A percentile compares a stretch with the other conserved stretches of the same genome.
phyloP scores from a whole-genome alignment of 2,329 filamentous ascomycete genomes.

The Diaporthe longicolla region DNA sequence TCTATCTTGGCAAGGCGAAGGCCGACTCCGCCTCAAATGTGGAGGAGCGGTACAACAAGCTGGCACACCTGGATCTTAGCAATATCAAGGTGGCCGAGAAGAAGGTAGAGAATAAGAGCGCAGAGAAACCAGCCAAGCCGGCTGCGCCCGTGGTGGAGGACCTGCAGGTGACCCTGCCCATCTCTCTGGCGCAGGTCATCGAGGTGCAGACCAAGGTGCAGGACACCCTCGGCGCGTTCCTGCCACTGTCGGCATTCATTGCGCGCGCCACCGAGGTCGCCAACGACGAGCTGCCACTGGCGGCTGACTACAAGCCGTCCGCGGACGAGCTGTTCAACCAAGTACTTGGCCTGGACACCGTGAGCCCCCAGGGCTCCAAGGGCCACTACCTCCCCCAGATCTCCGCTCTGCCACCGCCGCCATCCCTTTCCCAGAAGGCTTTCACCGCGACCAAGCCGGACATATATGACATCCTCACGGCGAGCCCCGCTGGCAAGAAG shows the following conservation, averaged over 20 bases:
- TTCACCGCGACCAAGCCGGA: constrained; percentile 71
- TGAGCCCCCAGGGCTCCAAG: constrained; percentile 63
- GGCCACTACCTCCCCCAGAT: constrained; percentile 82
- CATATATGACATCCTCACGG: constrained; percentile 85
- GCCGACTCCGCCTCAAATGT: constrained; percentile 79
- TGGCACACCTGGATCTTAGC: constrained; percentile 89
- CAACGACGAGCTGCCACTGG: constrained; percentile 85
- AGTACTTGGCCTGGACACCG: constrained; percentile 78
- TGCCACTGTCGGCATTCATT: constrained; percentile 91
- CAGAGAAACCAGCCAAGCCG: constrained; percentile 54
- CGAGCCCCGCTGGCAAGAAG: constrained; percentile 45
- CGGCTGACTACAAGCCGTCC: constrained; percentile 74
- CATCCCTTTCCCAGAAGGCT: constrained; percentile 52
- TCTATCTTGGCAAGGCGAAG: constrained; percentile 85
- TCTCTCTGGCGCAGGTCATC: constrained; percentile 84
- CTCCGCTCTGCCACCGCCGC: constrained; percentile 66
- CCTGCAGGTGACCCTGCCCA: constrained; percentile 76
- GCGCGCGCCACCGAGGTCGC: constrained; percentile 87
- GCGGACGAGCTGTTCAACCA: constrained; percentile 91
- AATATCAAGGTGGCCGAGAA: constrained; percentile 87
- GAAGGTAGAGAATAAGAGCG: constrained; percentile 57
- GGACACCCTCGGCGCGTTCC: constrained; percentile 80
- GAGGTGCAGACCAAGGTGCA: constrained; percentile 87
- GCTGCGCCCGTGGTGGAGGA: constrained; percentile 59
- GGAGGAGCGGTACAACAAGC: constrained; percentile 79